phyloP scores from a whole-genome alignment of 163 green algal species.

The Chlamydomonas reinhardtii region DNA sequence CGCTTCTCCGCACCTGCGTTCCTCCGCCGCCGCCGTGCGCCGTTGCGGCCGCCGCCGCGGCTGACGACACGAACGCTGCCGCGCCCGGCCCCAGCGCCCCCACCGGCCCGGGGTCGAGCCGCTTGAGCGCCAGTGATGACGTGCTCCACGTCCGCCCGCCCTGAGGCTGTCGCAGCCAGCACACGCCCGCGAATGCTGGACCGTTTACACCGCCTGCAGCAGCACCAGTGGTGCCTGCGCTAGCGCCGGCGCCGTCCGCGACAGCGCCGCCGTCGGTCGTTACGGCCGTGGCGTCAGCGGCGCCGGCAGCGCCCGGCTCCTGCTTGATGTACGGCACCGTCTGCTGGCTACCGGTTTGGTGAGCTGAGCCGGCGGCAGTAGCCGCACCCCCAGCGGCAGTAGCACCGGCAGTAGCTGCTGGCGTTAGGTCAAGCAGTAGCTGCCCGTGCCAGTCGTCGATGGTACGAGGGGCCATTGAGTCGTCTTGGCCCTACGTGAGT shows the following conservation, averaged over 20 bases:
- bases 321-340: background rate
- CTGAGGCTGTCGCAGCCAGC: conserved; percentile 33
- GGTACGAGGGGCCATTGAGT: conserved; percentile 9
- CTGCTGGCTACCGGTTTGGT: background rate
- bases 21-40: background rate
- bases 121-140: background rate
- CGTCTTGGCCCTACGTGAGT: conserved; percentile 37
- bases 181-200: background rate
- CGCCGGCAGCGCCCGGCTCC: background rate
- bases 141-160: conserved; percentile 25
- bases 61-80: background rate
- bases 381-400: background rate
- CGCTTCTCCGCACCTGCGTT: no score
- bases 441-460: conserved; percentile 48
- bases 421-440: conserved; percentile 8
- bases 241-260: background rate
- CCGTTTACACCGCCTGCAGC: no score
- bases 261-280: no score
- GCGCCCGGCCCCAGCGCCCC: background rate
- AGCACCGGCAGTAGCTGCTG: background rate
- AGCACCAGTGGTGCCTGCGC: background rate
- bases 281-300: background rate
- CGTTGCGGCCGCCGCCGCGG: background rate
- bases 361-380: background rate
- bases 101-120: background rate